phyloP scores from a whole-genome alignment of 2,329 filamentous ascomycete species.

The Botrytis deweyae region DNA sequence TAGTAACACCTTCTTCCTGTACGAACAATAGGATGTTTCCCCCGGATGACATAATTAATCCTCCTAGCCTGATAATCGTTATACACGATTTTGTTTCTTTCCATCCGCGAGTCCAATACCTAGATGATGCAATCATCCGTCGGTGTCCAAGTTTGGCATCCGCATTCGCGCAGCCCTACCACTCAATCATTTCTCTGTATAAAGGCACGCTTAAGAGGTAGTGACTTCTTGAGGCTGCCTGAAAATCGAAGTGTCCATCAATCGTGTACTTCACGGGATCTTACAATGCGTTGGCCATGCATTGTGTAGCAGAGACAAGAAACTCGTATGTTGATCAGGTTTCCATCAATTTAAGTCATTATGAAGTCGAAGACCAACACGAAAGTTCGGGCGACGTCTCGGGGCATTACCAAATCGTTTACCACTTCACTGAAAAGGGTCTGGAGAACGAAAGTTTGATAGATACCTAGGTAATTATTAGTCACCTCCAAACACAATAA shows the following conservation, averaged over 20 bases:
- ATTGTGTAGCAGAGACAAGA: constrained; percentile 5
- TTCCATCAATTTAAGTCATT: neutral
- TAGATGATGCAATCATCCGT: constrained; percentile 13
- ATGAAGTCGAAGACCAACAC: neutral
- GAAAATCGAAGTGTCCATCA: neutral
- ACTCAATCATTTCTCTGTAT: neutral
- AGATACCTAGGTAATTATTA: neutral
- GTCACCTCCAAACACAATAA: neutral
- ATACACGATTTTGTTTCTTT: neutral
- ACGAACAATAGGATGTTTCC: neutral
- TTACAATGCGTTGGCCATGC: constrained; percentile 16
- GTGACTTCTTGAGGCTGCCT: neutral
- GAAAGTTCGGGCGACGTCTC: neutral
- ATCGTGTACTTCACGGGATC: constrained; percentile 12
- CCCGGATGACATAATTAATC: neutral
- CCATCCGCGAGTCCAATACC: neutral
- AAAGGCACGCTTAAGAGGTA: neutral
- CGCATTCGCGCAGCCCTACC: constrained; percentile 10
- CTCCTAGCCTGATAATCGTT: neutral
- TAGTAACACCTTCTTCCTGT: neutral
- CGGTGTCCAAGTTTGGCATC: constrained; percentile 5
- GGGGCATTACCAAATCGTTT: neutral
- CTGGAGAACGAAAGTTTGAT: neutral
- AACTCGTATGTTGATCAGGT: constrained; percentile 1
- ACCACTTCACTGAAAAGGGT: neutral